phyloP scores from a whole-genome alignment of 176 grass and related monocot species.

The Oryza punctata region DNA sequence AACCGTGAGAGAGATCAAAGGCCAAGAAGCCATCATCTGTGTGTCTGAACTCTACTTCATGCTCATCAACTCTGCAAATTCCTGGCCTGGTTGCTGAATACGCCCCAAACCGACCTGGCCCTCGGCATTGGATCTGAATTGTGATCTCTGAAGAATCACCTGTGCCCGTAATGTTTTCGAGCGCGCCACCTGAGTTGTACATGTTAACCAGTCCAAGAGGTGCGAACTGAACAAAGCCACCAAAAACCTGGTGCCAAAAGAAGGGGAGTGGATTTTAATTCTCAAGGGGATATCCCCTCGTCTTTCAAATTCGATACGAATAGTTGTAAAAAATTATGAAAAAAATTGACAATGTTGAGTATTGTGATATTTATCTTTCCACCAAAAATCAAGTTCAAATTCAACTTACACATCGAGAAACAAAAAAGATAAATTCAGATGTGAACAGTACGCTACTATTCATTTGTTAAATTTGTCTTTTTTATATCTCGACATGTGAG shows the following conservation, averaged over 20 bases:
- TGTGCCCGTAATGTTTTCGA: conserved; percentile 1
- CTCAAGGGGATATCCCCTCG: too few relatives aligned
- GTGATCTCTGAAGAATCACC: conserved; percentile 25
- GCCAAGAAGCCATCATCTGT: conserved; percentile 29
- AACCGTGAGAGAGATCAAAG: conserved; percentile 23
- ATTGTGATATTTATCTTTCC: too few relatives aligned
- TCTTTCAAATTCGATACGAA: too few relatives aligned
- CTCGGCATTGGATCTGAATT: conserved; percentile 42
- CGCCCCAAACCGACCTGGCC: conserved; percentile 49
- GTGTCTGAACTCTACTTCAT: conserved; percentile 43
- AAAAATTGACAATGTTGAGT: too few relatives aligned
- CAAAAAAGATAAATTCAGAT: too few relatives aligned
- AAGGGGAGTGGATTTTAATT: too few relatives aligned
- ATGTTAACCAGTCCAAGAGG: conserved; percentile 57
- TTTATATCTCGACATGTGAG: too few relatives aligned
- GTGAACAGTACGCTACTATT: too few relatives aligned
- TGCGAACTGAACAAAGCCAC: conserved; percentile 26
- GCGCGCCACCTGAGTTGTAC: conserved; percentile 62
- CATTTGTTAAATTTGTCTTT: too few relatives aligned
- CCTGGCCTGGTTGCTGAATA: conserved; percentile 44
- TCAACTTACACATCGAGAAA: too few relatives aligned
- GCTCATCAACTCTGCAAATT: conserved; percentile 37
- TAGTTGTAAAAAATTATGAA: too few relatives aligned
- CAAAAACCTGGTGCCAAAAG: conserved; percentile 29
- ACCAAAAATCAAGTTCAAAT: too few relatives aligned